Percentiles rank a stretch among this genome's conserved stretches.
Conservation (phyloP, 805 yeast genomes). For the Yarrowia osloensis region DNA sequence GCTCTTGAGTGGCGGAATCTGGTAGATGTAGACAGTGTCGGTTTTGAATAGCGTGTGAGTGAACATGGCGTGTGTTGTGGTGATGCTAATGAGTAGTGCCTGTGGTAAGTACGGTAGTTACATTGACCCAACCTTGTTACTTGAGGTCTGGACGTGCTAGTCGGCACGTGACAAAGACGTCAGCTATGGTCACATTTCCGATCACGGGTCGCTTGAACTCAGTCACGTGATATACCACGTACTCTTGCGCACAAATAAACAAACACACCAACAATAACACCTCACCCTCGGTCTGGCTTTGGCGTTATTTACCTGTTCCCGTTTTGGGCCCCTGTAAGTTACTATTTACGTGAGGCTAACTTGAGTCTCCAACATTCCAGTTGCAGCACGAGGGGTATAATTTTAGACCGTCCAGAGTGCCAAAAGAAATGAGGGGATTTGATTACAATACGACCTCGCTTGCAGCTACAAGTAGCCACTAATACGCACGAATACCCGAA, state of each 20-base stretch:
- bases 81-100: neutral
- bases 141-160: neutral
- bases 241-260: too few species aligned
- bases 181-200: neutral
- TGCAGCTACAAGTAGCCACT: too few species aligned
- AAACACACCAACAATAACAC: too few species aligned
- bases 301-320: constrained; percentile 14
- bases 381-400: neutral
- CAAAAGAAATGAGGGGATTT: neutral
- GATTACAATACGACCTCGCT: neutral
- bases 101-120: neutral
- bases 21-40: constrained; percentile 38
- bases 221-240: too few species aligned
- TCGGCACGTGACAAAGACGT: neutral
- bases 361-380: neutral
- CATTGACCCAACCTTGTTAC: neutral
- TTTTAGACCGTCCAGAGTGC: neutral
- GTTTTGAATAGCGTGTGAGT: constrained; percentile 34
- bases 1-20: constrained; percentile 40
- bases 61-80: neutral
- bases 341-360: neutral
- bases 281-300: too few species aligned
- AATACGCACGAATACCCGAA: neutral
- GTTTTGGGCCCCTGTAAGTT: neutral
- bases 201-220: too few species aligned